Conservation (phyloP, 306 rosid genomes). For the Cucurbita maxima region DNA sequence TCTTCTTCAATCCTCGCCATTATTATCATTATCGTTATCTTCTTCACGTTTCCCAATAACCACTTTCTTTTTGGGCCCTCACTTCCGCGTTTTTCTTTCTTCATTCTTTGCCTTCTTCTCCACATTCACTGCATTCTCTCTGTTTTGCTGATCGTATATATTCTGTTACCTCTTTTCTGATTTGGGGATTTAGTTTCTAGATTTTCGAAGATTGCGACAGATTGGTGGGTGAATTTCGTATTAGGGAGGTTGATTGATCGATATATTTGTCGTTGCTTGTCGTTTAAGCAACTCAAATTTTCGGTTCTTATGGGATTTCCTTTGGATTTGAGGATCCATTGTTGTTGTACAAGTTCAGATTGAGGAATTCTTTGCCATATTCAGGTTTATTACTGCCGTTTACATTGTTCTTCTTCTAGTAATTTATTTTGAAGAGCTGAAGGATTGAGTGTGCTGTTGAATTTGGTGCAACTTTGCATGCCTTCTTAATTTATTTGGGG, state of each 20-base stretch:
- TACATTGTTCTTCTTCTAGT: neutral
- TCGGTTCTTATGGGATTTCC: neutral
- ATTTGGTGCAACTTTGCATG: neutral
- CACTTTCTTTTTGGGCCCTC: neutral
- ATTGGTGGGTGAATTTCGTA: neutral
- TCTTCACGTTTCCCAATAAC: conserved; percentile 7
- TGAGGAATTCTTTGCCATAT: neutral
- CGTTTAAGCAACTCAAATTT: neutral
- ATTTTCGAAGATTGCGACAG: neutral
- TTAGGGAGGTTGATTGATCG: neutral
- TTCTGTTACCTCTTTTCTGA: neutral
- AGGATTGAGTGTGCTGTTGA: neutral
- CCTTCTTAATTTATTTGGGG: neutral
- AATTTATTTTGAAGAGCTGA: neutral
- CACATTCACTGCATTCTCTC: neutral
- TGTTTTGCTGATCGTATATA: neutral
- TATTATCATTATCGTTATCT: conserved; percentile 11
- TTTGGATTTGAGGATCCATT: neutral
- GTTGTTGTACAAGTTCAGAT: neutral
- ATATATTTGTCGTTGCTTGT: neutral
- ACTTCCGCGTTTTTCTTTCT: neutral
- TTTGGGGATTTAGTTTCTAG: neutral
- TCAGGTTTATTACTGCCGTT: neutral
- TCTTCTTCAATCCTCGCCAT: conserved; percentile 6
- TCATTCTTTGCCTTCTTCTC: neutral